Evolutionary conservation across 1,284 basidiomycete genomes (phyloP), one percentile per base, ranked within the genome.

Genomic region (Boletus semigastroideus): DNA sequence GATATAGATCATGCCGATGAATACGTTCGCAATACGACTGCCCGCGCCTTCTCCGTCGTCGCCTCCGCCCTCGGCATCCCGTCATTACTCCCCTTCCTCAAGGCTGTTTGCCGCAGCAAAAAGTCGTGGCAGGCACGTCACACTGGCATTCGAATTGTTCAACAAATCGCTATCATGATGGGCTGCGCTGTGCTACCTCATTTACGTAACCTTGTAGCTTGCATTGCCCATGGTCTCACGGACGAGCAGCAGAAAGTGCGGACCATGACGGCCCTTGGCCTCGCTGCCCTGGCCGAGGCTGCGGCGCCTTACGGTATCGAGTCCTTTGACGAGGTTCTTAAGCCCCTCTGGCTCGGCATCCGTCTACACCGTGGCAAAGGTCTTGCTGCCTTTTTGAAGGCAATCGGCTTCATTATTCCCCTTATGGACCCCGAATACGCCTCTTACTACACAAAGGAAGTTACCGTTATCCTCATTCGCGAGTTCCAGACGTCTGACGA

Each of bases 121-220:
- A 99, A 99, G 75, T 98, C 94, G 17, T 98, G 97, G 97, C 97
- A 99, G 72, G 97, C 97, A 12, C 87, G 96, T 55, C 97, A 99
- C 72, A 99, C 97, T 2, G 96, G 97, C 74, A 98, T 99, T 65
- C 94, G 95, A 65, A 99, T 99, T 60, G 94, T 99, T 19, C 97
- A 99, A 74, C 97, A 99, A 72, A 99, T 99, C 54, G 95, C 97
- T 19, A 97, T 99, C 68, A 98, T 99, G 94, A 98, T 98, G 94
- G 96, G 97, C 19, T 98, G 96, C 64, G 97, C 96, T n/a, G 91
- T 99, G 33, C 82, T 99, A 5, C 97, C 97, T 16, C 97, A 99
- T 71, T 79, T 99, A 42, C 90, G 94, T 53, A 98, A 97, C 66
- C 80, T 99, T 33, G 96, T 99, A 39, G 93, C 98, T 59, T 95